A percentile compares a stretch with the other conserved stretches of the same genome.
Conservation (phyloP, 176 grass and related monocot species). For the Eleusine indica region DNA sequence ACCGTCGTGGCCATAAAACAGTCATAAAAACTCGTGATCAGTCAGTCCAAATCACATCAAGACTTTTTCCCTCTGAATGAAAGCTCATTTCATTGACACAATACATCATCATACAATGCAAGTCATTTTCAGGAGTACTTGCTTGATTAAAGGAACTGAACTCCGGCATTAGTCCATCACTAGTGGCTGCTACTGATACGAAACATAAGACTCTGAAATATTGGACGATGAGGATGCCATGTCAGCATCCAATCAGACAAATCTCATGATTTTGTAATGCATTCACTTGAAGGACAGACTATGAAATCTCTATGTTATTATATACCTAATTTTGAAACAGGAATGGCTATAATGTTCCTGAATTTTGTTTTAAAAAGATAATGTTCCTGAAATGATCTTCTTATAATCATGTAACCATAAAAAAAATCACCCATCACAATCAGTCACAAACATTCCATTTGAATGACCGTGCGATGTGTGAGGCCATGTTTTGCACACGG, state of each 20-base stretch:
- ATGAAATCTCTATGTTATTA: too few relatives aligned
- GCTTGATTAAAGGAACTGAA: background rate
- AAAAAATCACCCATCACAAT: background rate
- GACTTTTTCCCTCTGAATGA: background rate
- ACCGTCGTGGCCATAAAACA: background rate
- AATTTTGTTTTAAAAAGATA: too few relatives aligned
- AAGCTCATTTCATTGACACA: background rate
- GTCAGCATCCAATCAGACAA: background rate
- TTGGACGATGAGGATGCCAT: background rate
- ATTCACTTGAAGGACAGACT: too few relatives aligned
- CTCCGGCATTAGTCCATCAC: background rate
- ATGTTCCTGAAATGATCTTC: too few relatives aligned
- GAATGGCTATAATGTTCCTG: too few relatives aligned
- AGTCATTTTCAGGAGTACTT: background rate
- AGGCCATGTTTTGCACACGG: conserved; percentile 9
- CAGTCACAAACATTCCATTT: background rate
- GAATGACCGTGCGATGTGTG: background rate
- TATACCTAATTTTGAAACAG: too few relatives aligned
- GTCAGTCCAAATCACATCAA: background rate
- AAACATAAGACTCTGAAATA: too few relatives aligned
- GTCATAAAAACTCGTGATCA: background rate
- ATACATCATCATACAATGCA: background rate
- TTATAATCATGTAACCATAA: background rate
- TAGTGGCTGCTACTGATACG: background rate
- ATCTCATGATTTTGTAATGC: too few relatives aligned